Percentiles rank a stretch among this genome's conserved stretches.
These are phyloP conservation scores for Sporormia fimetaria DNA, from an alignment of 495 filamentous ascomycete genomes.

Conservation along the genomic window DNA sequence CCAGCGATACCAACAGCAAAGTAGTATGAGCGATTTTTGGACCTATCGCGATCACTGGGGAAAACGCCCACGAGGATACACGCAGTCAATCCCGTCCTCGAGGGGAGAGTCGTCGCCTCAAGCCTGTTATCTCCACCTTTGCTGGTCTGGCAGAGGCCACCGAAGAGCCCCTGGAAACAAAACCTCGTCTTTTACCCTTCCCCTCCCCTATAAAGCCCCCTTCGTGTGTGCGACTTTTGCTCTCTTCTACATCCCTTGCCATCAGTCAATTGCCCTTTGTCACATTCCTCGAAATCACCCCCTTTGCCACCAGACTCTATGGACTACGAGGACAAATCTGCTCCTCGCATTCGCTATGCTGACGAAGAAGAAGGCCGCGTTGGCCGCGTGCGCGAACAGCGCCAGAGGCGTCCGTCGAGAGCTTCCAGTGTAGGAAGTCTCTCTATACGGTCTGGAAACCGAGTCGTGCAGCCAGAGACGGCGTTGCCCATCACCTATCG, in stretches of 20 bases:
- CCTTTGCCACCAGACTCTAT: conserved; percentile 2
- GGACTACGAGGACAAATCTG: conserved; percentile 5
- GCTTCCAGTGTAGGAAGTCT: conserved; percentile 4
- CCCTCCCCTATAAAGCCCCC: not conserved
- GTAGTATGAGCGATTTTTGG: not conserved
- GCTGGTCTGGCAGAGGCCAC: too few relatives aligned
- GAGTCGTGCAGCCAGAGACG: conserved; percentile 7
- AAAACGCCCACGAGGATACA: too few relatives aligned
- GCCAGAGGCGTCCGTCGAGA: conserved; percentile 5
- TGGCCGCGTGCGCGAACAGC: conserved; percentile 2
- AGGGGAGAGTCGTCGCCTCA: too few relatives aligned
- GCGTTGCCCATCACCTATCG: conserved; percentile 22
- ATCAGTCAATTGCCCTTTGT: too few relatives aligned
- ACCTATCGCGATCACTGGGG: not conserved
- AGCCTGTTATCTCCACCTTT: too few relatives aligned
- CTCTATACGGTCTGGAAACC: conserved; percentile 9
- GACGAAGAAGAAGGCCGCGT: conserved; percentile 10
- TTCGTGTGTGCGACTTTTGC: not conserved
- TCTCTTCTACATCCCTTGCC: not conserved
- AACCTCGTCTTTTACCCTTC: too few relatives aligned
- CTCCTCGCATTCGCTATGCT: conserved; percentile 17
- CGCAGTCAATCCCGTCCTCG: too few relatives aligned
- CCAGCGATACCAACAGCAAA: too few relatives aligned
- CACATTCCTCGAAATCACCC: too few relatives aligned
- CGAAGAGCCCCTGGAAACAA: too few relatives aligned